These are phyloP conservation scores for Boletales sp. DNA, from an alignment of 768 basidiomycete genomes.

Conservation along the genomic window DNA sequence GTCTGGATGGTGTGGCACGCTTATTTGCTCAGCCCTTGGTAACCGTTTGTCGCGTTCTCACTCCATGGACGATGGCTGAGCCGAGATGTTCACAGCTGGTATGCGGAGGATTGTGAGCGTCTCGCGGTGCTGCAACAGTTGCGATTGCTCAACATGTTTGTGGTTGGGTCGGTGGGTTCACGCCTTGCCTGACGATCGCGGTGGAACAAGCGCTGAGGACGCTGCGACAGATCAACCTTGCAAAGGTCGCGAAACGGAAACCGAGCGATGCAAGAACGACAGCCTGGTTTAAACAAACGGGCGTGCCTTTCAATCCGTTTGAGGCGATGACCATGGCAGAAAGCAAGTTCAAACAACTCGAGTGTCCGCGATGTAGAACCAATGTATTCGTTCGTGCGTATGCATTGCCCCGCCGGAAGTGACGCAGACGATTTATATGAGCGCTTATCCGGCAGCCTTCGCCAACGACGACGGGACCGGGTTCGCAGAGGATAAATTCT, in stretches of 20 bases:
- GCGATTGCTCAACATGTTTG: constrained; percentile 24
- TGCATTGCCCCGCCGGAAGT: not conserved
- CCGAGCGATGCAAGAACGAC: constrained; percentile 12
- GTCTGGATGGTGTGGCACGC: constrained; percentile 45
- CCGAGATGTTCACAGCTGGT: constrained; percentile 21
- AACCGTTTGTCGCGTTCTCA: not conserved
- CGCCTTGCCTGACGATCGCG: not conserved
- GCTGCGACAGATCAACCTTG: constrained; percentile 22
- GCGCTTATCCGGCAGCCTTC: constrained; percentile 34
- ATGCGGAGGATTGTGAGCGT: constrained; percentile 33
- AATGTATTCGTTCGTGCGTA: constrained; percentile 31
- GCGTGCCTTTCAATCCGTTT: constrained; percentile 33
- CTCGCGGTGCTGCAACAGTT: constrained; percentile 22
- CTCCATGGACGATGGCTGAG: not conserved
- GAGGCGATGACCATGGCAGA: constrained; percentile 27
- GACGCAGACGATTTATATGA: not conserved
- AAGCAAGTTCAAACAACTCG: constrained; percentile 24
- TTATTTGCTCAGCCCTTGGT: constrained; percentile 38
- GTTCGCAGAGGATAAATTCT: constrained; percentile 45
- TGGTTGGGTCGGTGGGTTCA: constrained; percentile 27
- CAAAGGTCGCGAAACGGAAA: constrained; percentile 12
- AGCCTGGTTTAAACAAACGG: constrained; percentile 24
- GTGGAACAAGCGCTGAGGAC: too few relatives aligned
- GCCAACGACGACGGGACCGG: constrained; percentile 40
- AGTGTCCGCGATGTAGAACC: constrained; percentile 35